Evolutionary conservation across 2,329 filamentous ascomycete genomes (phyloP).

Genomic region (Ophiostoma piceae): DNA sequence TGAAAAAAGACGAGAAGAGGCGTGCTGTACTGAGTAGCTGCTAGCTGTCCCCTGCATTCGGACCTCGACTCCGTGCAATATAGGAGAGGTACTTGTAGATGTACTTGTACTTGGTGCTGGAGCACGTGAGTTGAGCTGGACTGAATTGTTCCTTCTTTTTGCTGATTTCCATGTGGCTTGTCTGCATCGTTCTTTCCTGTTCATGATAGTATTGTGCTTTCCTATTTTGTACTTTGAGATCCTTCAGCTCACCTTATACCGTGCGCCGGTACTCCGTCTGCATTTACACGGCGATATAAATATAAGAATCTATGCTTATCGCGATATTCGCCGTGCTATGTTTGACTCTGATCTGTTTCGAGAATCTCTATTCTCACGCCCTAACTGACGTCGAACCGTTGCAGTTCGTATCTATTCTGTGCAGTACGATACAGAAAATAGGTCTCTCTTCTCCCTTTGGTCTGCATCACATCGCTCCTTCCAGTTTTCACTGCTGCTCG

Average conservation of each 20-base stretch:
- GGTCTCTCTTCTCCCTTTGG: not conserved
- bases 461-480: not conserved
- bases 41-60: not conserved
- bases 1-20: not conserved
- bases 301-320: not conserved
- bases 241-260: not conserved
- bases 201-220: not conserved
- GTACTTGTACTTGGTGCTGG: not conserved
- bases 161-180: not conserved
- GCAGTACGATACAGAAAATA: too few species aligned
- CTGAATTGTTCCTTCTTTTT: not conserved
- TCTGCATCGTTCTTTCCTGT: not conserved
- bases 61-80: not conserved
- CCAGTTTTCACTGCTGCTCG: not conserved
- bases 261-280: not conserved
- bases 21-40: too few species aligned
- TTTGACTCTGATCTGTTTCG: not conserved
- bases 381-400: not conserved
- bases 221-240: not conserved
- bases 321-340: not conserved
- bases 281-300: slow-evolving; percentile 4
- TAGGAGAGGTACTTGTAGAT: not conserved
- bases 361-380: not conserved
- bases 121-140: not conserved
- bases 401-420: not conserved